Evolutionary conservation across 2,329 filamentous ascomycete genomes (phyloP), one percentile per base, ranked within the genome.

Genomic region (Aspergillus transmontanensis): DNA sequence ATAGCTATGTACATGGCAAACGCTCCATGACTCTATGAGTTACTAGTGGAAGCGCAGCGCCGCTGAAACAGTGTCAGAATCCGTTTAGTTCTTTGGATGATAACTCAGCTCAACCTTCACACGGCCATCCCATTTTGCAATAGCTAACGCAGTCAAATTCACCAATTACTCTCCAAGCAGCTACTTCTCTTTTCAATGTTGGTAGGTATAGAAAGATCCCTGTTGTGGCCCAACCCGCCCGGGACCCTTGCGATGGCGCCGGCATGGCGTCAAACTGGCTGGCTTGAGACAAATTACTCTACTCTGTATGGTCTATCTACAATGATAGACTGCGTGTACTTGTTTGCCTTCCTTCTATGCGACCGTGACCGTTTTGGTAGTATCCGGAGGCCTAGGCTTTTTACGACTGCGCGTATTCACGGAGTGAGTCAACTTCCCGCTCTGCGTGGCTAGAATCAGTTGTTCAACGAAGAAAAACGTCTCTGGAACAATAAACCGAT

Each of bases 311-410:
- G 7, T 10, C 16, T 0, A 41, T 4, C 39, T 9, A 4, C 19
- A 41, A 3, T 6, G 6, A 0, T 41, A 1, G 19, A 41, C 2
- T 4, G 4, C 3, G 19, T n/a, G 3, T 1, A 10, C 39, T n/a
- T 10, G 16, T 10, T 14, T n/a, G 39, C 9, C 19, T 41, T n/a
- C 39, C 9, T 9, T 3, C 16, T 9, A n/a, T 41, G 19, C 16
- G 19, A 41, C 39, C 39, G 39, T 41, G 6, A 10, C 39, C 3
- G 6, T 10, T 41, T 41, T 1, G 16, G 6, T n/a, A n/a, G 39
- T 19, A 10, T 9, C 16, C 16, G 6, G 19, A n/a, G 39, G 3
- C 4, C 1, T 0, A n/a, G 19, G 19, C 16, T n/a, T 0, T 41
- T 41, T 41, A 41, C 39, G 16, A 4, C 16, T 41, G 39, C 19